Evolutionary conservation across 2,329 filamentous ascomycete genomes (phyloP), one percentile per base, ranked within the genome.

Genomic region (Colletotrichum somersetense): DNA sequence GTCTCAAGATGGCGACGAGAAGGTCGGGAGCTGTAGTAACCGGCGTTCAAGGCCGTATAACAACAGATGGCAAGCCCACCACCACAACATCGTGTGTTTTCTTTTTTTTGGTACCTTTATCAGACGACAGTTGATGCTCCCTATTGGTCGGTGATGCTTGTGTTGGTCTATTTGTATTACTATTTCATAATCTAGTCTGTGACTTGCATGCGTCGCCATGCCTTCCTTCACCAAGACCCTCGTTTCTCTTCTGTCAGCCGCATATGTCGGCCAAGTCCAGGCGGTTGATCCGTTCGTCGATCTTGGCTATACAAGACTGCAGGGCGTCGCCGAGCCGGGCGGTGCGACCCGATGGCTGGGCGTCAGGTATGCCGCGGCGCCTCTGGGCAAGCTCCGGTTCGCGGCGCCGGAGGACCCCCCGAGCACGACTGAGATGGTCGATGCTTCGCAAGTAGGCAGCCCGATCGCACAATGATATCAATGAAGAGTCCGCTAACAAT

Each of bases 361-460:
- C 1, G 89, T 96, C 74, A 89, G 92, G 55, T 96, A 90, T 82
- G 93, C 93, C 1, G 90, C 91, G 11, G 84, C 92, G n/a, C 93
- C 93, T 0, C 66, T 92, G 3, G 91, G 90, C 1, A 76, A 87
- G 7, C 78, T 93, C 71, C 87, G 93, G 40, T 96, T 95, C 77
- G 84, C 86, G 62, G 89, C 90, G 18, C 92, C 93, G 0, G 83
- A 87, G 75, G 90, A 93, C 78, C 71, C 67, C 40, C 71, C 71
- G 5, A 57, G 11, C 11, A 69, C 69, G 3, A 56, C 66, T 3
- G 69, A 69, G 4, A 23, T 64, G 2, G 58, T 64, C 18, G 66
- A 72, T 18, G 66, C 66, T 26, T 67, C 63, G 5, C 44, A 44
- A 2, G 67, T 71, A 23, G 14, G 55, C 14, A 6, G 14, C 14